A percentile compares a stretch with the other conserved stretches of the same genome.
These are phyloP conservation scores for Fusarium dlaminii DNA, from an alignment of 2,329 filamentous ascomycete genomes.

Conservation along the genomic window DNA sequence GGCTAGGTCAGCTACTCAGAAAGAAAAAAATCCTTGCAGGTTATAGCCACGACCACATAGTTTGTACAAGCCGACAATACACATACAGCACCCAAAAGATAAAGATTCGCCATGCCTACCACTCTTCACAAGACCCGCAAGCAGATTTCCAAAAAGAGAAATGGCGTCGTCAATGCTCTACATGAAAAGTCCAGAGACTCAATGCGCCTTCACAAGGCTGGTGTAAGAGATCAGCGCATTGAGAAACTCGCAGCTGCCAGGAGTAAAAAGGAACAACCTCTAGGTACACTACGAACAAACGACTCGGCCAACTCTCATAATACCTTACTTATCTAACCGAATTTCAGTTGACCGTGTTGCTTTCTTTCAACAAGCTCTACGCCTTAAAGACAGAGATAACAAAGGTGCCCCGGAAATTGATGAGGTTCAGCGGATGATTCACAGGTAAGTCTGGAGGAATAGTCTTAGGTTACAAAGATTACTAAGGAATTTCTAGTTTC, in stretches of 20 bases:
- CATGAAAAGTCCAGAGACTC: constrained; percentile 92
- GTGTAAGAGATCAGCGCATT: constrained; percentile 83
- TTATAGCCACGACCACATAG: neutral
- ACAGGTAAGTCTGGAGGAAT: constrained; percentile 57
- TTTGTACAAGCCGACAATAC: constrained; percentile 7
- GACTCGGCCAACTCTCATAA: neutral
- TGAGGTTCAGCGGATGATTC: constrained; percentile 69
- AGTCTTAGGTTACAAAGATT: neutral
- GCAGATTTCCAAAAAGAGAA: constrained; percentile 87
- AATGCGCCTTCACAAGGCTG: constrained; percentile 80
- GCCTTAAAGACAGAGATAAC: constrained; percentile 53
- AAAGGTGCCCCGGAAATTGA: constrained; percentile 64
- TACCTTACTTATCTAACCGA: constrained; percentile 10
- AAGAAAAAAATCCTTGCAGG: constrained; percentile 27
- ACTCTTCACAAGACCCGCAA: constrained; percentile 86
- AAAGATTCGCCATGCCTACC: constrained; percentile 71
- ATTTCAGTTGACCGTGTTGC: constrained; percentile 49
- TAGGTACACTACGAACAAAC: constrained; percentile 61
- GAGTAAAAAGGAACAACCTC: constrained; percentile 77
- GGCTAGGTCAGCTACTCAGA: neutral
- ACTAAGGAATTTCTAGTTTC: constrained; percentile 55
- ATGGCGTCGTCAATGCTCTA: constrained; percentile 75
- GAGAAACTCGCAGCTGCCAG: constrained; percentile 75
- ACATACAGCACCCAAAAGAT: neutral
- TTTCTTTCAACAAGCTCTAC: constrained; percentile 76